Evolutionary conservation across 78 protist genomes (phyloP), one percentile per base, ranked within the genome.

Genomic region (Tieghemostelium lacteum): DNA sequence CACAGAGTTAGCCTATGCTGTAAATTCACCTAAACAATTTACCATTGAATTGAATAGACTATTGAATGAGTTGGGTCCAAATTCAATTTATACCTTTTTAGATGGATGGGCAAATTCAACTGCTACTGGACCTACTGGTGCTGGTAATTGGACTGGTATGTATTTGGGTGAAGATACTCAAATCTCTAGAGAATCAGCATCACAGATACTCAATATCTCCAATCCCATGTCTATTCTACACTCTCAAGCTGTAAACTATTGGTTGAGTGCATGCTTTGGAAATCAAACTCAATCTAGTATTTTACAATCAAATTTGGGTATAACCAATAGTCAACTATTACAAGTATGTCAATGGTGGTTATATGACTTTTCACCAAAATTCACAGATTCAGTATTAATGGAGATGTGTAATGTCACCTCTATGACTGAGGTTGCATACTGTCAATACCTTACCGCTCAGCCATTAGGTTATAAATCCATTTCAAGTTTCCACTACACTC

Each of bases 71-170:
- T 0, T 22, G 28, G 52, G 6, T 5, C 22, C 28, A 0, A 19
- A 33, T 37, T 63, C 60, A 28, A 22, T 17, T 24, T 1, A 22
- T 3, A 50, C 28, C 20, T 31, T 71, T 28, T 71, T 29, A 33
- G 26, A 45, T 2, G 64, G 50, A 71, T 80, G 88, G 88, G 75
- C 88, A 33, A 80, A 80, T 28, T 0, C 20, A 3, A 80, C 76
- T 0, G 37, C 57, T 24, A n/a, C n/a, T n/a, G n/a, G n/a, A n/a
- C n/a, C n/a, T n/a, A n/a, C n/a, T n/a, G n/a, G n/a, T n/a, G n/a
- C n/a, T n/a, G n/a, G n/a, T n/a, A n/a, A n/a, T n/a, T 80, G 88
- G 88, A 28, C 49, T 39, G 75, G 88, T 39, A 77, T 77, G 87
- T 10, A 19, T 42, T 33, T n/a, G 2, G n/a, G 73, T 37, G 20